Evolutionary conservation across 2,329 filamentous ascomycete species (phyloP).

Genomic region (Aspergillus brasiliensis): DNA sequence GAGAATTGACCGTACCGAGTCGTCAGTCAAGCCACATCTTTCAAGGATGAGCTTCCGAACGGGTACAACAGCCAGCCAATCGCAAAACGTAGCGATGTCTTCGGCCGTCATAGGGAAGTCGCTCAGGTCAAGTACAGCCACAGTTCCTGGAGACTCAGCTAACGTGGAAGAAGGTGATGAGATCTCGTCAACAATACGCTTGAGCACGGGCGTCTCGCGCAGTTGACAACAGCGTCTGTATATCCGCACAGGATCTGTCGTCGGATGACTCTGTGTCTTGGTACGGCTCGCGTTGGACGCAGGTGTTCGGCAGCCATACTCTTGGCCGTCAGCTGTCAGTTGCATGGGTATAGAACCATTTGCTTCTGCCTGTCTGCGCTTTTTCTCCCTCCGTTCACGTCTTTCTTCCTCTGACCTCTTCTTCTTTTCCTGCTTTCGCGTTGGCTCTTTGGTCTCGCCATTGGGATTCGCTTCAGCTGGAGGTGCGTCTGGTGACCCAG

Average conservation of each 20-base stretch:
- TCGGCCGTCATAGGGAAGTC: conserved; percentile 80
- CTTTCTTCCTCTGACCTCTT: conserved; percentile 91
- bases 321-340: conserved; percentile 68
- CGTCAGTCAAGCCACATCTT: conserved; percentile 82
- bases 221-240: conserved; percentile 94
- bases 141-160: conserved; percentile 68
- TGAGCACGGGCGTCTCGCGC: conserved; percentile 86
- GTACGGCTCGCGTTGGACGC: conserved; percentile 41
- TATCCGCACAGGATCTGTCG: conserved; percentile 87
- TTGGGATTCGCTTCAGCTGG: conserved; percentile 34
- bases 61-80: conserved; percentile 92
- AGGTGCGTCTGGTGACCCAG: conserved; percentile 9
- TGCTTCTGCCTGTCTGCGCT: conserved; percentile 78
- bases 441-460: conserved; percentile 47
- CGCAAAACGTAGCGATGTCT: conserved; percentile 84
- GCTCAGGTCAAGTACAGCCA: conserved; percentile 79
- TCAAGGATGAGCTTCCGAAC: conserved; percentile 84
- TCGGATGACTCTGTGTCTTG: conserved; percentile 68
- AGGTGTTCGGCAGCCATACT: conserved; percentile 52
- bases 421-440: conserved; percentile 91
- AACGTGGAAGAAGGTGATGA: conserved; percentile 68
- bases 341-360: conserved; percentile 87
- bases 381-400: conserved; percentile 89
- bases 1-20: conserved; percentile 81
- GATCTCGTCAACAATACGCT: conserved; percentile 88